Evolutionary conservation across 2,329 filamentous ascomycete genomes (phyloP).

Genomic region (Pezicula radicicola): DNA sequence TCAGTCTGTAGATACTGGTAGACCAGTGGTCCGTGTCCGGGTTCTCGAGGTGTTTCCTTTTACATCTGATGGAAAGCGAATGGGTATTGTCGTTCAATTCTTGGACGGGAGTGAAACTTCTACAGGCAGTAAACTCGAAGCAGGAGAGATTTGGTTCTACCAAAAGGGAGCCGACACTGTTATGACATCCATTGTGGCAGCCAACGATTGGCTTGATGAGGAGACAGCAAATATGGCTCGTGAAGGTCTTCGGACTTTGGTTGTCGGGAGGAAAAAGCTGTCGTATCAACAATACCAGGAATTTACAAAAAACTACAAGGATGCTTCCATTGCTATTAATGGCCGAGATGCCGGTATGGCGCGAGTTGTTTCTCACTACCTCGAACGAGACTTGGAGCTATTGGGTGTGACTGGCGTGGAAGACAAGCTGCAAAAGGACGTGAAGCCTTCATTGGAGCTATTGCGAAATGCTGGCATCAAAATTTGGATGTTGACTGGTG

Average conservation of each 20-base stretch:
- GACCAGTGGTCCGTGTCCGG: slow-evolving; percentile 75
- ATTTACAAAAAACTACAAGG: slow-evolving; percentile 71
- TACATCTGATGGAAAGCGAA: slow-evolving; percentile 94
- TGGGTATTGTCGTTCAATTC: slow-evolving; percentile 96
- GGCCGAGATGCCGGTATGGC: slow-evolving; percentile 82
- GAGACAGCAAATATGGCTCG: slow-evolving; percentile 99
- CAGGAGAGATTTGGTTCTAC: slow-evolving; percentile 93
- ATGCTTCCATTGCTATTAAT: slow-evolving; percentile 77
- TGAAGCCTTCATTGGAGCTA: slow-evolving; percentile 92
- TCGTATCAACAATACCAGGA: slow-evolving; percentile 76
- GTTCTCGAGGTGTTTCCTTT: slow-evolving; percentile 97
- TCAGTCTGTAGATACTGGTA: slow-evolving; percentile 70
- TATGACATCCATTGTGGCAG: slow-evolving; percentile 91
- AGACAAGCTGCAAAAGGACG: slow-evolving; percentile 92
- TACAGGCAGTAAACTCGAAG: slow-evolving; percentile 44
- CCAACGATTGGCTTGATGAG: slow-evolving; percentile 98
- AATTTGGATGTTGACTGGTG: slow-evolving; percentile 99
- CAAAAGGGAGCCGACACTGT: slow-evolving; percentile 98
- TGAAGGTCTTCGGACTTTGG: slow-evolving; percentile 89
- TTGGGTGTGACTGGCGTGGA: slow-evolving; percentile 97
- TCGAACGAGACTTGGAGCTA: slow-evolving; percentile 87
- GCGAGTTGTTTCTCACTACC: slow-evolving; percentile 71
- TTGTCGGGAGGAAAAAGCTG: slow-evolving; percentile 88
- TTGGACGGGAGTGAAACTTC: slow-evolving; percentile 51
- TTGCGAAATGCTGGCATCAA: slow-evolving; percentile 97